These are phyloP conservation scores for Elsinoe fawcettii DNA, from an alignment of 2,329 filamentous ascomycete genomes.

Conservation along the genomic window DNA sequence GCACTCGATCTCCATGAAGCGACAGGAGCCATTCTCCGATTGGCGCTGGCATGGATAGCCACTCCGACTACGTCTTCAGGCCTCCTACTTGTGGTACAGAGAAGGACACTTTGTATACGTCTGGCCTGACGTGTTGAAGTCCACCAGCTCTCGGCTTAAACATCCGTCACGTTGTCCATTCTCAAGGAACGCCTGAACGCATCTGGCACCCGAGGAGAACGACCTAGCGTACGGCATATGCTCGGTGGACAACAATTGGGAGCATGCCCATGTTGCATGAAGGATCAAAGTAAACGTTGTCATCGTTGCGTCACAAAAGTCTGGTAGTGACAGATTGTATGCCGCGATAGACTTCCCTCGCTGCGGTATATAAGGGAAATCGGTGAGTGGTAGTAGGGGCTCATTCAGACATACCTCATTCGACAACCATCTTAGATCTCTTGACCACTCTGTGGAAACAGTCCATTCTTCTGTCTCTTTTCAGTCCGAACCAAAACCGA, in stretches of 20 bases:
- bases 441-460: background rate
- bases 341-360: background rate
- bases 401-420: too few relatives aligned
- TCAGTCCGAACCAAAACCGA: background rate
- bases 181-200: background rate
- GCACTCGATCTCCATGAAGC: too few relatives aligned
- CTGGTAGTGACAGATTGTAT: slow-evolving; percentile 1
- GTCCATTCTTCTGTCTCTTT: background rate
- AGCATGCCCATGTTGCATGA: background rate
- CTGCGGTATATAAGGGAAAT: background rate
- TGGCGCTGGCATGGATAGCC: too few relatives aligned
- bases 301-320: background rate
- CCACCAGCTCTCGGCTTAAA: background rate
- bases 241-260: background rate
- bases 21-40: too few relatives aligned
- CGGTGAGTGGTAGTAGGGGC: background rate
- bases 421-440: background rate
- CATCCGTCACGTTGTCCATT: background rate
- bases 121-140: background rate
- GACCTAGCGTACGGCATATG: background rate
- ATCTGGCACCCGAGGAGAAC: background rate
- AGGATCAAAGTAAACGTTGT: background rate
- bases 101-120: background rate
- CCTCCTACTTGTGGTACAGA: background rate
- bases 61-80: background rate